Evolutionary conservation across 768 basidiomycete genomes (phyloP).

Genomic region (Albatrellus ellisii): DNA sequence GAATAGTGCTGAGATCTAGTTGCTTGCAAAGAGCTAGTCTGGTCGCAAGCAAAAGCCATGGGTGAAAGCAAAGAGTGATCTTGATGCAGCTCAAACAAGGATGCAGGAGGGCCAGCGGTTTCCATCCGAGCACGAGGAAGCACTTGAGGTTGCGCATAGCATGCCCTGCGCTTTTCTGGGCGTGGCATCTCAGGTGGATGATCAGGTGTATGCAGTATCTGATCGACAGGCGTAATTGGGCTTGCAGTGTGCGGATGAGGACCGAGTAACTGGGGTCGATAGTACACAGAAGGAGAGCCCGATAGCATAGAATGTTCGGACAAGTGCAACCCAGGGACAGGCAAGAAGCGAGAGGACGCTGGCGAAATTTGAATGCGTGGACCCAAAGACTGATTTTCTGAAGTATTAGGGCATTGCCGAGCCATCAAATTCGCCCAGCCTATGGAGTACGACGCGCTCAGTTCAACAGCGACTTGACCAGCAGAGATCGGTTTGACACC

Average conservation of each 20-base stretch:
- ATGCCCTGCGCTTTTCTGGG: conserved; percentile 8
- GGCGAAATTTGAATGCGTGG: no score
- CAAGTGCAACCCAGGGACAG: not conserved
- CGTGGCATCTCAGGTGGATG: conserved; percentile 17
- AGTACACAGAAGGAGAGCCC: not conserved
- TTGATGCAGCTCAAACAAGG: conserved; percentile 1
- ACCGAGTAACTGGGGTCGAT: not conserved
- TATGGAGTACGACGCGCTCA: no score
- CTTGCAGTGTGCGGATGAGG: not conserved
- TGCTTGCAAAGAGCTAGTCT: not conserved
- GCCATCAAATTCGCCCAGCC: no score
- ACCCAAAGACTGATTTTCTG: no score
- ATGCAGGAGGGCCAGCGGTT: conserved; percentile 4
- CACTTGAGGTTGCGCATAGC: conserved; percentile 2
- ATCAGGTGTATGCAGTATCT: conserved; percentile 18
- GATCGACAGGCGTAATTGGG: conserved; percentile 18
- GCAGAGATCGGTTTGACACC: no score
- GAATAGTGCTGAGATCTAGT: not conserved
- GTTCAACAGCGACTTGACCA: no score
- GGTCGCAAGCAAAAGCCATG: not conserved
- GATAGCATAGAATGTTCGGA: not conserved
- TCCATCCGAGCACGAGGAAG: not conserved
- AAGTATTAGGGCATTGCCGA: no score
- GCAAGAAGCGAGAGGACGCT: no score
- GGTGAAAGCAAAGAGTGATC: not conserved